These are phyloP conservation scores for Lolium rigidum DNA, from an alignment of 176 grass and related monocot genomes.

Conservation along the genomic window DNA sequence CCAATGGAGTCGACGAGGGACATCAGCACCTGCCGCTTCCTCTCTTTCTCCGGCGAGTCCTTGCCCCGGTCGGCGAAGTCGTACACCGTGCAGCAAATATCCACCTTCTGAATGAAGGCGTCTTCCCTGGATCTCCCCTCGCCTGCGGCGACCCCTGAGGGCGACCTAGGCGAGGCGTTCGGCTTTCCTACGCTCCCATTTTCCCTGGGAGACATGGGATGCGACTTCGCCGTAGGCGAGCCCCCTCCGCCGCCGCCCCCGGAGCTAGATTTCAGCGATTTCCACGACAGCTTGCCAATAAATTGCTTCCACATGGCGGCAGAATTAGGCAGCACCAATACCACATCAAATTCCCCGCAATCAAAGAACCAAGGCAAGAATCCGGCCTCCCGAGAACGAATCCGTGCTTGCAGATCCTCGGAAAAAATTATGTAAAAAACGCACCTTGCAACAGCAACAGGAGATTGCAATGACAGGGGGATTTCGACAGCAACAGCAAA, in stretches of 20 bases:
- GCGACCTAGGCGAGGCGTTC: constrained; percentile 26
- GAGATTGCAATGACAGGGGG: constrained; percentile 26
- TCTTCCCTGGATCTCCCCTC: constrained; percentile 65
- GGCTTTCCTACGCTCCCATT: constrained; percentile 48
- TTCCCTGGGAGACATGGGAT: constrained; percentile 16
- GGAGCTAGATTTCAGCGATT: constrained; percentile 66
- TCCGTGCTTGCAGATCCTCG: constrained; percentile 5
- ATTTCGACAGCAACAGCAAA: constrained; percentile 24
- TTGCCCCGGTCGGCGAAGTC: constrained; percentile 91
- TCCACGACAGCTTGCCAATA: constrained; percentile 82
- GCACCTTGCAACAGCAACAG: constrained; percentile 21
- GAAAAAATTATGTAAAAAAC: not conserved
- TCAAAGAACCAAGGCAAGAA: constrained; percentile 38
- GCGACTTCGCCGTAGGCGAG: constrained; percentile 45
- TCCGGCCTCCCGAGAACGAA: constrained; percentile 31
- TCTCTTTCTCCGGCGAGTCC: constrained; percentile 88
- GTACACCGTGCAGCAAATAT: constrained; percentile 74
- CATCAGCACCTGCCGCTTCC: constrained; percentile 81
- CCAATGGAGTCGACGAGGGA: constrained; percentile 73
- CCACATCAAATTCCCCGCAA: constrained; percentile 45
- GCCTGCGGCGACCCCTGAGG: constrained; percentile 22
- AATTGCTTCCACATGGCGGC: constrained; percentile 97
- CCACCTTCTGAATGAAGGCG: constrained; percentile 83
- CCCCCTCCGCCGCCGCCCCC: constrained; percentile 34
- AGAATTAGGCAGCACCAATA: constrained; percentile 46